Evolutionary conservation across 2,329 filamentous ascomycete genomes (phyloP), one percentile per base, ranked within the genome.

Genomic region (Dactylellina cionopaga): DNA sequence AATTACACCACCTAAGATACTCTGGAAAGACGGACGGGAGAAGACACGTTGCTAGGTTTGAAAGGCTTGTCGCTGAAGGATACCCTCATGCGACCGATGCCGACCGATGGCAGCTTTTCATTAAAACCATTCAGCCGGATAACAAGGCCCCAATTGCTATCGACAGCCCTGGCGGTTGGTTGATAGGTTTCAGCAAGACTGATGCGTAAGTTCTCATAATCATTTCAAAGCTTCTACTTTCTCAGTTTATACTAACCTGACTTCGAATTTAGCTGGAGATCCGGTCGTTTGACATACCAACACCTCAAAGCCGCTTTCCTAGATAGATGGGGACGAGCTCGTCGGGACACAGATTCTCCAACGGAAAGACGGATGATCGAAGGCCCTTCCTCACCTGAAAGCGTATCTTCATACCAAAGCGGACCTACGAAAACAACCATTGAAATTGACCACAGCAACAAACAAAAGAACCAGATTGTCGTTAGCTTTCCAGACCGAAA

Each of bases 81-180:
- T 77, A 77, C 39, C 76, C 76, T 15, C 65, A 72, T 66, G 76
- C 75, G 31, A 75, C 75, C 39, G 76, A 77, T 60, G 71, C 74
- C 11, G 75, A 74, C 13, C 77, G 77, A 70, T 77, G 76, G 76
- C 77, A 72, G 39, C 63, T 77, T 49, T 77, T 77, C 46, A 76
- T 77, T 33, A 77, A 77, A 46, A 77, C 76, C 3, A 77, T 77
- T 43, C 75, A 76, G 35, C 75, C 75, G 25, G 75, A 74, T 39
- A 74, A 76, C 71, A 74, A 71, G 35, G 56, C 62, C 13, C 66
- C 58, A 19, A 58, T 71, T 22, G 66, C 66, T 5, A 60, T 72
- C 58, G 68, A 72, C 29, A 74, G 74, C 49, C 76, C 76, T 15
- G 72, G 75, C 35, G 68, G 74, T 33, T 77, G 76, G 76, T 55